These are phyloP conservation scores for Colletotrichum sp. DNA, from an alignment of 2,329 filamentous ascomycete species.

Conservation along the genomic window DNA sequence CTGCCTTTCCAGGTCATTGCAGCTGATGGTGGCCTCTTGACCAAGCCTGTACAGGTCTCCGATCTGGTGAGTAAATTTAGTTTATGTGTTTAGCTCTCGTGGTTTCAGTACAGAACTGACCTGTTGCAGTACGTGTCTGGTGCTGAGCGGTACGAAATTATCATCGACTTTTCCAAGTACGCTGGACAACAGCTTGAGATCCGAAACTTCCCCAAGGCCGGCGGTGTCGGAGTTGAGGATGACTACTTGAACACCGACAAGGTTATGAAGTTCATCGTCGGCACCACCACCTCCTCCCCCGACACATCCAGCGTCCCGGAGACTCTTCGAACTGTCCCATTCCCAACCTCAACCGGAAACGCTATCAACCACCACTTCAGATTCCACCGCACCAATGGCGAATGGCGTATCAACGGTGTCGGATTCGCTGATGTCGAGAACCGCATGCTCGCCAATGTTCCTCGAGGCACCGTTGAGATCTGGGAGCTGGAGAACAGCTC, in stretches of 20 bases:
- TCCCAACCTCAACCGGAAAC: neutral
- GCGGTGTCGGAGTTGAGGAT: neutral
- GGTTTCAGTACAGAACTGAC: neutral
- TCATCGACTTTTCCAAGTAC: neutral
- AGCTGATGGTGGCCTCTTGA: slow-evolving; percentile 58
- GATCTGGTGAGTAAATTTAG: neutral
- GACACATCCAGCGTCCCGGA: neutral
- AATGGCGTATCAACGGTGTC: neutral
- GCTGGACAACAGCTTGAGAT: neutral
- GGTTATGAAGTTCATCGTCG: neutral
- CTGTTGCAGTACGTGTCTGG: neutral
- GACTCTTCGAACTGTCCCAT: neutral
- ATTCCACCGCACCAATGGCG: neutral
- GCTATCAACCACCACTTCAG: neutral
- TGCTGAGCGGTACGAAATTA: neutral
- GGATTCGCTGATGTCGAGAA: neutral
- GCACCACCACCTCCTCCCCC: neutral
- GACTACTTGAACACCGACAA: neutral
- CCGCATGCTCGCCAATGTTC: slow-evolving; percentile 33
- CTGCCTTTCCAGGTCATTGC: slow-evolving; percentile 58
- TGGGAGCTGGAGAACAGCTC: slow-evolving; percentile 56
- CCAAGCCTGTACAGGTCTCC: slow-evolving; percentile 39
- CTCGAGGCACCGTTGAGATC: slow-evolving; percentile 50
- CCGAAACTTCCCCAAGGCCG: neutral
- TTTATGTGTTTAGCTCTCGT: too few relatives aligned